Conservation (phyloP, 2,329 filamentous ascomycete species). For the Trichoderma citrinoviride region DNA sequence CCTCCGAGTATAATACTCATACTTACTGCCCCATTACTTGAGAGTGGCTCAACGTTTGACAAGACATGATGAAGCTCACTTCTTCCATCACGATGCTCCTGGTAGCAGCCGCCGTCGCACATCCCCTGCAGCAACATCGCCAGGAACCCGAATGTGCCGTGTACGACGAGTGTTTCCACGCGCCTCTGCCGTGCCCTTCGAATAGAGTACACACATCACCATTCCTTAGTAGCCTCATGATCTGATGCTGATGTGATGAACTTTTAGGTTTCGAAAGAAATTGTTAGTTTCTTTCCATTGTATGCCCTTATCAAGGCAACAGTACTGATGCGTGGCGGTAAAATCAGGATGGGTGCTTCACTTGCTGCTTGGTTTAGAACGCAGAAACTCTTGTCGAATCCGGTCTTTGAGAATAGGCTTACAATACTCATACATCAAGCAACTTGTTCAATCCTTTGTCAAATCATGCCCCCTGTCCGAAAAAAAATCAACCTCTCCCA, state of each 20-base stretch:
- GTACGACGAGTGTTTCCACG: background rate
- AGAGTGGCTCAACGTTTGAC: too few species aligned
- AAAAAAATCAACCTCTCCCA: too few species aligned
- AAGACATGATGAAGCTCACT: background rate
- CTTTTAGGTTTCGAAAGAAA: background rate
- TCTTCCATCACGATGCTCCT: background rate
- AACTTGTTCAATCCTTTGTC: too few species aligned
- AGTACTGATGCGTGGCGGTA: background rate
- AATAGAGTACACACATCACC: background rate
- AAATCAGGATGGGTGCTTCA: background rate
- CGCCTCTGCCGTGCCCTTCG: conserved; percentile 8
- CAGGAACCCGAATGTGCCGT: background rate
- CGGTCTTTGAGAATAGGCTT: too few species aligned
- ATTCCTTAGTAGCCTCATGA: background rate
- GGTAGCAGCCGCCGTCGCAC: background rate
- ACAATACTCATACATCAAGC: background rate
- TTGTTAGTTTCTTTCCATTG: background rate
- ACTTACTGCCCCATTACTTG: background rate
- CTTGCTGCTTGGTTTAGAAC: conserved; percentile 2
- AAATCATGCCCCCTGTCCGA: background rate
- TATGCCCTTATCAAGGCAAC: background rate
- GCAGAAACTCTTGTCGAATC: background rate
- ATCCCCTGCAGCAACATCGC: background rate
- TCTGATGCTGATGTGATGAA: background rate
- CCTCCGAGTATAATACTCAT: background rate